phyloP scores from a whole-genome alignment of 306 rosid genomes.

The Fragaria vesca region DNA sequence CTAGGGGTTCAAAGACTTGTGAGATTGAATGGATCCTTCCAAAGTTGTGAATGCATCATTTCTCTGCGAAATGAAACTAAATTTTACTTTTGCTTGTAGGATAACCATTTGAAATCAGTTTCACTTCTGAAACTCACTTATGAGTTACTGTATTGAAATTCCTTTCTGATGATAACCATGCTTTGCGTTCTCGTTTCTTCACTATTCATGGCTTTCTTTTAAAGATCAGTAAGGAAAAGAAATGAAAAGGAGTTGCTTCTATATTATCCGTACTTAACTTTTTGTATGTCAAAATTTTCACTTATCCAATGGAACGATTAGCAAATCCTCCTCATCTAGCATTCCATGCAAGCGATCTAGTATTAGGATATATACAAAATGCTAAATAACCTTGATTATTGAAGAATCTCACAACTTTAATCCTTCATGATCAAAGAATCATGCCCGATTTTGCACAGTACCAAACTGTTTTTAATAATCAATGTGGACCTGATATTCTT shows the following conservation, averaged over 20 bases:
- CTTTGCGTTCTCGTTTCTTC: not conserved
- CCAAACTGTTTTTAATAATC: not conserved
- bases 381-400: conserved; percentile 16
- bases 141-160: not conserved
- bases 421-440: not conserved
- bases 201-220: not conserved
- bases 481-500: conserved; percentile 3
- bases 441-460: not conserved
- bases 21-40: not conserved
- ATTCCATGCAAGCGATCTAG: conserved; percentile 39
- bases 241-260: not conserved
- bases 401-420: not conserved
- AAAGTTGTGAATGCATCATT: not conserved
- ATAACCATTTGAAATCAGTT: not conserved
- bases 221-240: not conserved
- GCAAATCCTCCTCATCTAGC: not conserved
- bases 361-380: conserved; percentile 30
- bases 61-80: not conserved
- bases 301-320: not conserved
- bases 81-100: not conserved
- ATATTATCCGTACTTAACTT: not conserved
- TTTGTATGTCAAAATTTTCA: not conserved
- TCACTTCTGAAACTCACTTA: not conserved
- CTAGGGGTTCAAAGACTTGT: conserved; percentile 11
- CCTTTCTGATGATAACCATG: not conserved